Percentiles rank a stretch among this genome's conserved stretches.
Evolutionary conservation across 164 flowering plant species (phyloP).

Genomic region (Magnolia changhungtana): DNA sequence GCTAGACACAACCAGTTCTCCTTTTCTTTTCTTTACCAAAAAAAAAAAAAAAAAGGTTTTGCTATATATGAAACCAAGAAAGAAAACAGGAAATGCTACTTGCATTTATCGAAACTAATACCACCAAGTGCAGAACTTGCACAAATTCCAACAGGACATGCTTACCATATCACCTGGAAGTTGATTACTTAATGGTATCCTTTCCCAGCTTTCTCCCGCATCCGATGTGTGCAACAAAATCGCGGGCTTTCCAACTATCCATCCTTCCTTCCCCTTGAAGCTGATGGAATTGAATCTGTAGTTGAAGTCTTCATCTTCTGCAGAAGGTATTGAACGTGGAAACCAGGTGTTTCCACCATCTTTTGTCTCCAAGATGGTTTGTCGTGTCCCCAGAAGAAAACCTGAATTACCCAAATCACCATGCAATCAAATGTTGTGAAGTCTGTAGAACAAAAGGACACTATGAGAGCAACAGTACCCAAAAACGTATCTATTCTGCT

Average conservation of each 20-base stretch:
- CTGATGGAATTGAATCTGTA: constrained; percentile 92
- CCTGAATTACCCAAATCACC: constrained; percentile 34
- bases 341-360: constrained; percentile 93
- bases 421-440: not conserved
- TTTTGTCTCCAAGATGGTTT: constrained; percentile 93
- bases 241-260: constrained; percentile 97
- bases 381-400: constrained; percentile 90
- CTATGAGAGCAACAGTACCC: too few relatives aligned
- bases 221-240: constrained; percentile 84
- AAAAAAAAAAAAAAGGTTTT: too few relatives aligned
- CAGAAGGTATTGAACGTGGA: constrained; percentile 90
- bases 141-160: not conserved
- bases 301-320: constrained; percentile 97
- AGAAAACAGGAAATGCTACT: too few relatives aligned
- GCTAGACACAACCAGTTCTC: too few relatives aligned
- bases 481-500: too few relatives aligned
- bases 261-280: constrained; percentile 89
- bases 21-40: too few relatives aligned
- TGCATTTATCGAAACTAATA: too few relatives aligned
- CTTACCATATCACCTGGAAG: constrained; percentile 97
- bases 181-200: constrained; percentile 82
- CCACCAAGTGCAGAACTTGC: not conserved
- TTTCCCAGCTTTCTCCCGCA: constrained; percentile 88
- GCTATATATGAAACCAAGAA: too few relatives aligned
- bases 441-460: not conserved